Evolutionary conservation across 345 rosid species (phyloP).

Genomic region (Rhodomyrtus tomentosa): DNA sequence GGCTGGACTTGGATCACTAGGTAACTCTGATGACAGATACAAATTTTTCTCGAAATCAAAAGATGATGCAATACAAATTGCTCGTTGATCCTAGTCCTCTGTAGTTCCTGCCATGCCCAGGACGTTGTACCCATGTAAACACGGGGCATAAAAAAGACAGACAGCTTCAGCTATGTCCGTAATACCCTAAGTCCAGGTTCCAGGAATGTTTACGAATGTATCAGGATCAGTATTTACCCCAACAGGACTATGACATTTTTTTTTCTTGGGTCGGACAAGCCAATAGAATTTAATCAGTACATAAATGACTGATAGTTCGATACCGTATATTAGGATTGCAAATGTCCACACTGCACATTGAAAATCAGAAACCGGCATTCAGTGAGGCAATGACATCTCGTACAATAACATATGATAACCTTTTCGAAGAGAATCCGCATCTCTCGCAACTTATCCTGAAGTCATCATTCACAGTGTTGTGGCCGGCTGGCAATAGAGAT

Average conservation of each 20-base stretch:
- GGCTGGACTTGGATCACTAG: too few relatives aligned
- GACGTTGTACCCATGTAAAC: neutral
- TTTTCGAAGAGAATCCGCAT: neutral
- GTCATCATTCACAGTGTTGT: neutral
- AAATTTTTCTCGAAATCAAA: neutral
- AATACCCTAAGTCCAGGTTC: neutral
- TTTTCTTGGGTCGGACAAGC: neutral
- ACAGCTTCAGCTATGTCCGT: neutral
- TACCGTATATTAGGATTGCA: neutral
- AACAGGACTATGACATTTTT: neutral
- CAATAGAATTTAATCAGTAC: neutral
- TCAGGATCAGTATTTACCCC: neutral
- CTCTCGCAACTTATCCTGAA: neutral
- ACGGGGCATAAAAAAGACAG: neutral
- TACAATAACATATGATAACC: neutral
- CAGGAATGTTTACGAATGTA: neutral
- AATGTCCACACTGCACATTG: neutral
- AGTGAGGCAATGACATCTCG: neutral
- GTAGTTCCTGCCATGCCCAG: neutral
- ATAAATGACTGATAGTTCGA: neutral
- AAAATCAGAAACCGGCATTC: neutral
- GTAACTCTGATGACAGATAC: too few relatives aligned
- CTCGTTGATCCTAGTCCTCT: neutral
- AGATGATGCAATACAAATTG: neutral
- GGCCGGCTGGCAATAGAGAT: neutral